Evolutionary conservation across 306 rosid species (phyloP), one percentile per base, ranked within the genome.

Genomic region (Cyclanthera cordifolia): DNA sequence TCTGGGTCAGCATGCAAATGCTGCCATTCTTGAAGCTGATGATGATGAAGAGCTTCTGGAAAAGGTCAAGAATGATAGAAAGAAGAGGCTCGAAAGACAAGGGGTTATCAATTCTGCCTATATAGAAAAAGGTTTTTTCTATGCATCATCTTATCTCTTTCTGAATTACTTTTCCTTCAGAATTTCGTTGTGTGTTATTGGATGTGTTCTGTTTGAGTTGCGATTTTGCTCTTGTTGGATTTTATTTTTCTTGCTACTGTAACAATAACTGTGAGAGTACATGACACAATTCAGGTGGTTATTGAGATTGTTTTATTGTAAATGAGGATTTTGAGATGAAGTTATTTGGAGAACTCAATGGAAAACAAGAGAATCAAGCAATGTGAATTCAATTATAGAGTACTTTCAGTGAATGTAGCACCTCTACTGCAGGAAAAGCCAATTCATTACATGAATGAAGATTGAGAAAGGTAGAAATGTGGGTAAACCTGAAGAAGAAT

Each of bases 21-120:
- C 99, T 2, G 95, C 99, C 71, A 90, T 94, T 65, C 85, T 94
- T 56, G 99, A 94, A 66, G 95, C 99, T 41, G 99, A 94, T 6
- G 99, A 94, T 55, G 99, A 94, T 49, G 81, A 71, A 28, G 99
- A 94, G 76, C 97, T 90, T 16, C 27, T 94, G 87, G 97, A 94
- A 52, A 94, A 69, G 72, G 90, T 88, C 3, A 94, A 90, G 76
- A 70, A 41, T 61, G 99, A 94, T 60, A 88, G 99, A 73, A 86
- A 85, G 76, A 88, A 86, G 82, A 90, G 97, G 81, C 81, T 94
- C 74, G 99, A 90, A 72, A 90, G 56, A 57, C 99, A 94, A 73
- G 85, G 80, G 57, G 85, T 83, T 45, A 72, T 94, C 82, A 88
- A 25, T 81, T 85, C 96, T 6, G 80, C 99, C 71, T 77, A 79